A percentile compares a stretch with the other conserved stretches of the same genome.
Conservation (phyloP, 176 grass and related monocot species). For the Phragmites australis region DNA sequence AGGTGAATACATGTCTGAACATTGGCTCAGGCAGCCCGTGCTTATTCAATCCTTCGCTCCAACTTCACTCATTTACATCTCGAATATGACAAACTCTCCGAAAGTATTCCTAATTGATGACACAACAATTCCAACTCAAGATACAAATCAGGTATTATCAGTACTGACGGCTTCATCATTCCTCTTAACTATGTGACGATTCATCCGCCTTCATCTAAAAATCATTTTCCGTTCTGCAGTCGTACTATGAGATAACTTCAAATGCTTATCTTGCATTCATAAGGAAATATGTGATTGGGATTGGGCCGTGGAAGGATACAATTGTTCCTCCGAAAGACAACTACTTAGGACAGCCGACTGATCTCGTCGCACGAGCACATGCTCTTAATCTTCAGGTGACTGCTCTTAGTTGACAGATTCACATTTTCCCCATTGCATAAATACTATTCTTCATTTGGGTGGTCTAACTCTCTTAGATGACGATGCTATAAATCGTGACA, state of each 20-base stretch:
- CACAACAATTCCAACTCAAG: conserved; percentile 59
- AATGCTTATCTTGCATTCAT: conserved; percentile 66
- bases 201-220: background rate
- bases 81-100: conserved; percentile 69
- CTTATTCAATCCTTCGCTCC: conserved; percentile 82
- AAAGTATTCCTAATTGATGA: conserved; percentile 73
- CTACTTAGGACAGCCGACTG: conserved; percentile 45
- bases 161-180: background rate
- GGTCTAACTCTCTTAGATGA: conserved; percentile 1
- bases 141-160: conserved; percentile 69
- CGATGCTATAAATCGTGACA: background rate
- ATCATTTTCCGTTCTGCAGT: conserved; percentile 43
- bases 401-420: background rate
- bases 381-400: conserved; percentile 71
- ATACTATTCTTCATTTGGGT: too few species aligned
- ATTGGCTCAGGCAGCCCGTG: conserved; percentile 64
- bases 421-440: background rate
- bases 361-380: conserved; percentile 77
- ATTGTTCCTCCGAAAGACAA: conserved; percentile 60
- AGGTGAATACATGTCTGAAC: conserved; percentile 66
- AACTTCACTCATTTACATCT: conserved; percentile 68
- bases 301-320: conserved; percentile 90
- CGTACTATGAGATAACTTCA: conserved; percentile 72
- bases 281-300: conserved; percentile 67
- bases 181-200: background rate